These are phyloP conservation scores for Phallus indusiatus DNA, from an alignment of 768 basidiomycete species.

Conservation along the genomic window DNA sequence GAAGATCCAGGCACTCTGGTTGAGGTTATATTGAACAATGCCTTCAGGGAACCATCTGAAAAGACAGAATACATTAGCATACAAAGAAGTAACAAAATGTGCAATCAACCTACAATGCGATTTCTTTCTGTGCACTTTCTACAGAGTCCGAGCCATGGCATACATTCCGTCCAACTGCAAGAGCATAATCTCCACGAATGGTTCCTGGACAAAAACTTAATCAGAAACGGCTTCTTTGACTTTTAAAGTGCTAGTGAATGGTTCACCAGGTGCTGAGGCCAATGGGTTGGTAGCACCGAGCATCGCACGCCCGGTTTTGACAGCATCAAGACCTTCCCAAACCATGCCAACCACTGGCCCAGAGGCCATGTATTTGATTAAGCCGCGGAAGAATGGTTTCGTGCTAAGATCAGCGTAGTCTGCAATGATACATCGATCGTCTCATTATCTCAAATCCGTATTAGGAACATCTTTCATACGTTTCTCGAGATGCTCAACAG, in stretches of 20 bases:
- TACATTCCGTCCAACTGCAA: slow-evolving; percentile 92
- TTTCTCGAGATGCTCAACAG: slow-evolving; percentile 80
- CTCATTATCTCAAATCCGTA: slow-evolving; percentile 5
- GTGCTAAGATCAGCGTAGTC: slow-evolving; percentile 94
- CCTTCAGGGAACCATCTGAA: slow-evolving; percentile 90
- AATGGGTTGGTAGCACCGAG: slow-evolving; percentile 97
- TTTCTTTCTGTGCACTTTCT: slow-evolving; percentile 90
- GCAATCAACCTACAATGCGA: slow-evolving; percentile 57
- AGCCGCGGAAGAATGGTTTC: slow-evolving; percentile 92
- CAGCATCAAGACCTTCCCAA: slow-evolving; percentile 89
- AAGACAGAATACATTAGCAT: slow-evolving; percentile 7
- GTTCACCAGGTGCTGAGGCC: slow-evolving; percentile 70
- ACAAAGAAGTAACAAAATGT: not conserved
- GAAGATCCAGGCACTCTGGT: slow-evolving; percentile 65
- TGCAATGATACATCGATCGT: slow-evolving; percentile 20
- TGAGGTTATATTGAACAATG: slow-evolving; percentile 56
- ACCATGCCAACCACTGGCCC: slow-evolving; percentile 96
- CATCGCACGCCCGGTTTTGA: slow-evolving; percentile 94
- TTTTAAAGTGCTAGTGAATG: no score
- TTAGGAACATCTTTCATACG: slow-evolving; percentile 36
- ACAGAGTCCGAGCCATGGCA: slow-evolving; percentile 88
- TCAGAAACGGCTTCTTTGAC: slow-evolving; percentile 4
- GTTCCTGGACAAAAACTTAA: slow-evolving; percentile 44
- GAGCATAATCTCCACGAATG: slow-evolving; percentile 92
- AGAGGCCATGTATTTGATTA: slow-evolving; percentile 93